Percentiles rank a stretch among this genome's conserved stretches.
Conservation (phyloP, 495 filamentous ascomycete genomes). For the Neurospora sublineolata region DNA sequence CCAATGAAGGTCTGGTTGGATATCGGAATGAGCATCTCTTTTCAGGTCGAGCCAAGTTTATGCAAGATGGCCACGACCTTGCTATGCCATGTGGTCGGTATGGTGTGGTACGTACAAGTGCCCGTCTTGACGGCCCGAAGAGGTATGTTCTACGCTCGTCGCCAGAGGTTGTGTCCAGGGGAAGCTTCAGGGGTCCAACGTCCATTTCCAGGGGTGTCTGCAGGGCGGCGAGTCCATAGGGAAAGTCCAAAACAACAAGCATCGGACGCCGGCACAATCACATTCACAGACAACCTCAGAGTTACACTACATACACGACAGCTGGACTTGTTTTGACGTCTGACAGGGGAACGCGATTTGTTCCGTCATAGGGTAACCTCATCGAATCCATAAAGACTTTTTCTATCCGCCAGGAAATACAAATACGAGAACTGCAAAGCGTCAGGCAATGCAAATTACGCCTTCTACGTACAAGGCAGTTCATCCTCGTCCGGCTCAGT, state of each 20-base stretch:
- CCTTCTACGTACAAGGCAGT: not conserved
- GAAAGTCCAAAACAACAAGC: not conserved
- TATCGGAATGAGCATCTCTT: constrained; percentile 15
- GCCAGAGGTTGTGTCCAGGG: not conserved
- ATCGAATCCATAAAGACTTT: not conserved
- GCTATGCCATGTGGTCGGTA: not conserved
- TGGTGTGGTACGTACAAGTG: not conserved
- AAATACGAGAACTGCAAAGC: not conserved
- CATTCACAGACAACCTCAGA: not conserved
- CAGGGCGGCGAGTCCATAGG: not conserved
- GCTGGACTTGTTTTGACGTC: not conserved
- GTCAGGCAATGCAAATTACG: not conserved
- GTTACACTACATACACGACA: not conserved
- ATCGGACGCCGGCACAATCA: not conserved
- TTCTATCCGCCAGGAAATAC: not conserved
- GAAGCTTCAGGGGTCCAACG: not conserved
- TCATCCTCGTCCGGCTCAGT: not conserved
- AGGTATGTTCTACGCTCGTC: not conserved
- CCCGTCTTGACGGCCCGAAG: not conserved
- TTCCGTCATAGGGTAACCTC: not conserved
- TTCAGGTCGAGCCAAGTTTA: constrained; percentile 14
- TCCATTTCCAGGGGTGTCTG: not conserved
- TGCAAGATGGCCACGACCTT: constrained; percentile 8
- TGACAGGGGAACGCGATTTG: not conserved
- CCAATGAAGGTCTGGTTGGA: not conserved